These are phyloP conservation scores for Globisporangium spiculum DNA, from an alignment of 352 stramenopile genomes.

Conservation along the genomic window DNA sequence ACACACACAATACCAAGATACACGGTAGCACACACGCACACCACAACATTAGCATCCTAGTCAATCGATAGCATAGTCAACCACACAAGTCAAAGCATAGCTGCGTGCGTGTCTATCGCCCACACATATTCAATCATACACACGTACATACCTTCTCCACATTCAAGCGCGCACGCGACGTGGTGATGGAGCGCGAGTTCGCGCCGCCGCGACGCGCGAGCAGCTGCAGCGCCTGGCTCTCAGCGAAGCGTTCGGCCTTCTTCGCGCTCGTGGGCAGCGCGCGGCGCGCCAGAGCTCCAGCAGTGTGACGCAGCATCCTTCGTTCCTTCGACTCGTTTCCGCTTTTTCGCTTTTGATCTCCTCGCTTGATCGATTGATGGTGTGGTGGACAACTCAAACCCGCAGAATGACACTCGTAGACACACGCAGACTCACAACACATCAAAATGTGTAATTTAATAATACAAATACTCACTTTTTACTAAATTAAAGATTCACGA, in stretches of 20 bases:
- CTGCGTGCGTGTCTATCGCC: background rate
- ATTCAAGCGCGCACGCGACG: constrained; percentile 42
- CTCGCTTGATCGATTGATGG: constrained; percentile 7
- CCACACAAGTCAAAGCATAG: background rate
- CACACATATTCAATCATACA: background rate
- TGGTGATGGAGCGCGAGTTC: constrained; percentile 33
- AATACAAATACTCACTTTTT: too few species aligned
- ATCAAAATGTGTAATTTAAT: too few species aligned
- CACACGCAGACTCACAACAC: too few species aligned
- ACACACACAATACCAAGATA: background rate
- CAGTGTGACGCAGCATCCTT: constrained; percentile 37
- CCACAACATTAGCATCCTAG: background rate
- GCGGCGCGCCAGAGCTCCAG: constrained; percentile 18
- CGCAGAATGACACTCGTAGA: background rate
- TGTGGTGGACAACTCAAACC: constrained; percentile 1
- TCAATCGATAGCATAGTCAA: background rate
- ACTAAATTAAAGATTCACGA: too few species aligned
- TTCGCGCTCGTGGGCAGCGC: constrained; percentile 23
- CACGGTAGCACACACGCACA: too few species aligned
- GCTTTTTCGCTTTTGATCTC: background rate
- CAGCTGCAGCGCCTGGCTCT: constrained; percentile 27
- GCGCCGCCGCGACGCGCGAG: constrained; percentile 16
- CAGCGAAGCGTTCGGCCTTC: constrained; percentile 7
- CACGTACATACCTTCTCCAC: constrained; percentile 50
- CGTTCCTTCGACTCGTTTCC: background rate